Percentiles rank a stretch among this genome's conserved stretches.
Conservation (phyloP, 768 basidiomycete genomes). For the Panaeolus papilionaceus region DNA sequence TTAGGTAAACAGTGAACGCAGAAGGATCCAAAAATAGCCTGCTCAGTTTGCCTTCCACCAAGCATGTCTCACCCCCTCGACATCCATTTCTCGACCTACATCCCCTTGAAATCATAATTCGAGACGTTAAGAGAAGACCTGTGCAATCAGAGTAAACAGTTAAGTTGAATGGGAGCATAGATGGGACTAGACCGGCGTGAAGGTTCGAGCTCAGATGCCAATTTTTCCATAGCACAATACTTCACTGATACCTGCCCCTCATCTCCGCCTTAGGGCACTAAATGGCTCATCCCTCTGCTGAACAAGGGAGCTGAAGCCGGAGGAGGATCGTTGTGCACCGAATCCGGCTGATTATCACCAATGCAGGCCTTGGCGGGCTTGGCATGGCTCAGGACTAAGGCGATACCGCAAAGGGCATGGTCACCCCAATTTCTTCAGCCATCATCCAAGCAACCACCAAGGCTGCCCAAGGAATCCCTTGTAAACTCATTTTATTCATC, state of each 20-base stretch:
- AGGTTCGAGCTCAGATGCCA: neutral
- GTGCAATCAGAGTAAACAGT: neutral
- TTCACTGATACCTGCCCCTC: neutral
- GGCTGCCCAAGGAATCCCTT: neutral
- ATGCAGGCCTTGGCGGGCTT: constrained; percentile 1
- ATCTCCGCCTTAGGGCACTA: constrained; percentile 10
- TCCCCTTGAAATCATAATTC: neutral
- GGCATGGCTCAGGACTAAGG: constrained; percentile 3
- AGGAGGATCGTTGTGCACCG: neutral
- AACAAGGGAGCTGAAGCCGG: neutral
- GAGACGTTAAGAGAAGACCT: neutral
- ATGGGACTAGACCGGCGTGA: neutral
- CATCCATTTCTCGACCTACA: neutral
- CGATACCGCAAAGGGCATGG: neutral
- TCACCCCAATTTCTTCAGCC: constrained; percentile 3
- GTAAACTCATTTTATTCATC: neutral
- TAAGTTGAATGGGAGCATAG: neutral
- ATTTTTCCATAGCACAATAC: neutral
- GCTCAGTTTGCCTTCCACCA: neutral
- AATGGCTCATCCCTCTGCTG: neutral
- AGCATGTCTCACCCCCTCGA: neutral
- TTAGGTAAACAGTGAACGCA: neutral
- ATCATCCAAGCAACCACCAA: constrained; percentile 9
- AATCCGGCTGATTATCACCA: constrained; percentile 11
- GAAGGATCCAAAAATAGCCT: neutral